phyloP scores from a whole-genome alignment of 2,329 filamentous ascomycete genomes.

The Aspergillus ochraceus region DNA sequence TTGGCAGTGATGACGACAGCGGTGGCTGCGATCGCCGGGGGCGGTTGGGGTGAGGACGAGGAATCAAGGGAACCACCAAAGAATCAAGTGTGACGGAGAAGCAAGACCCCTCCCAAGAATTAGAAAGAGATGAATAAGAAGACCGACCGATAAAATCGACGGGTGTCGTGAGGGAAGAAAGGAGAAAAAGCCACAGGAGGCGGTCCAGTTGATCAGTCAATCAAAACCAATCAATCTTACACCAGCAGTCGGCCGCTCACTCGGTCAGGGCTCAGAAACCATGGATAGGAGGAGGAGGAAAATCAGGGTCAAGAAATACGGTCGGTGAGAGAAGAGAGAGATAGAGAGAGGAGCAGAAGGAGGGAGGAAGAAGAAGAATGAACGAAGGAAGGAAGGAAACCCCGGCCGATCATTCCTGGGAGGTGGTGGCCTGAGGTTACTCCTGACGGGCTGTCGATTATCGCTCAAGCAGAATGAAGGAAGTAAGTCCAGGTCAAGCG shows the following conservation, averaged over 20 bases:
- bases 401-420: background rate
- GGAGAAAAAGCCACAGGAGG: background rate
- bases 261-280: no score
- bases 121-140: no score
- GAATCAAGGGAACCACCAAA: background rate
- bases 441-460: no score
- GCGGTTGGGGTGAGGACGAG: background rate
- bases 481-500: no score
- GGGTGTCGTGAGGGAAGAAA: background rate
- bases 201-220: background rate
- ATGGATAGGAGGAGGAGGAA: no score
- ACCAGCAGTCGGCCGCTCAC: background rate
- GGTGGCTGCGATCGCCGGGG: background rate
- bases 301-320: no score
- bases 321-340: no score
- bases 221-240: background rate
- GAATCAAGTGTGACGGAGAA: background rate
- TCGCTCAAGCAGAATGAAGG: no score
- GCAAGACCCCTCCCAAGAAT: background rate
- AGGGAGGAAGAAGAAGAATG: background rate
- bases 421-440: no score
- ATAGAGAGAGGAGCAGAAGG: no score
- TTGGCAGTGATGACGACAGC: conserved; percentile 7
- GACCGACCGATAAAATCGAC: background rate
- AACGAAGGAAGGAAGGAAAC: background rate